Percentiles rank a stretch among this genome's conserved stretches.
Evolutionary conservation across 345 rosid genomes (phyloP).

Genomic region (Eucalyptus polyanthemos): DNA sequence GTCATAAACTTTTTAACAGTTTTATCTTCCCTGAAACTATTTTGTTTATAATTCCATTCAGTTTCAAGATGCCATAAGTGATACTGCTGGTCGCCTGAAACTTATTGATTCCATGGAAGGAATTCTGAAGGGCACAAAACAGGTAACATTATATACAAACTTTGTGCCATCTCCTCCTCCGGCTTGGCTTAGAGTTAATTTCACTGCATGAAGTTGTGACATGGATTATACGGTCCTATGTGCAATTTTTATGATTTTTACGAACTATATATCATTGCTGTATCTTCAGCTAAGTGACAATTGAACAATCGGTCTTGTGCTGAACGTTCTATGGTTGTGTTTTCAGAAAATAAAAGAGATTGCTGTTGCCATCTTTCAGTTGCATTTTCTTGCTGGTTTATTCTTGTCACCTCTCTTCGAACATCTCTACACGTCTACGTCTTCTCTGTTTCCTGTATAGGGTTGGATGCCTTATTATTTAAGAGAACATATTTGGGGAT

Average conservation of each 20-base stretch:
- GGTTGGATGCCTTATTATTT: background rate
- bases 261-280: background rate
- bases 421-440: background rate
- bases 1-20: background rate
- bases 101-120: conserved; percentile 77
- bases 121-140: conserved; percentile 71
- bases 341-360: background rate
- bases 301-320: background rate
- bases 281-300: background rate
- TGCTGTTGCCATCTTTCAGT: background rate
- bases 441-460: background rate
- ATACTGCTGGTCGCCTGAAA: conserved; percentile 50
- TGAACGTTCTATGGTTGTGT: background rate
- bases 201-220: background rate
- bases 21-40: background rate
- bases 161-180: background rate
- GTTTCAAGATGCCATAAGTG: conserved; percentile 74
- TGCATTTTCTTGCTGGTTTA: background rate
- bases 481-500: background rate
- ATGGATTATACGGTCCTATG: background rate
- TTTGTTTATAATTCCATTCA: conserved; percentile 1
- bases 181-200: background rate
- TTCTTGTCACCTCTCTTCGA: background rate
- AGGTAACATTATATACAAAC: conserved; percentile 17
- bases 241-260: background rate